Conservation (phyloP, 106 monocot genomes). For the Acorus gramineus region DNA sequence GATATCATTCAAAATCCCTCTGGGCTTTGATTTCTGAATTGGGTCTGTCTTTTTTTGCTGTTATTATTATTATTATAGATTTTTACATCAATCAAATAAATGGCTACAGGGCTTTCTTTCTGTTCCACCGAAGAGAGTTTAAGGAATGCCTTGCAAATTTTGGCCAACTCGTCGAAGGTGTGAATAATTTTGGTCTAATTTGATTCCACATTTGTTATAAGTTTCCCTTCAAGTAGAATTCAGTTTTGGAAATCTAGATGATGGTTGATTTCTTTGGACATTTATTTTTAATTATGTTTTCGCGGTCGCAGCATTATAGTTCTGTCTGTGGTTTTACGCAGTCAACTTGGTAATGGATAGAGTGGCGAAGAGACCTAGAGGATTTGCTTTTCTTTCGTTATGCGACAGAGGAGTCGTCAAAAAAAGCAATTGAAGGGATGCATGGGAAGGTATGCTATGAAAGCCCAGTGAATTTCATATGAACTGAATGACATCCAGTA, state of each 20-base stretch:
- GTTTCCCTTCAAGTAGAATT: too few species aligned
- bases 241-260: neutral
- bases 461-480: too few species aligned
- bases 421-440: conserved; percentile 85
- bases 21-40: neutral
- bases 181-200: neutral
- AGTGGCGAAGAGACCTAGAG: conserved; percentile 76
- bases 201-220: too few species aligned
- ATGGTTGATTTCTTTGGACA: neutral
- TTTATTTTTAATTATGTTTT: too few species aligned
- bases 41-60: neutral
- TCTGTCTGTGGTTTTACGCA: conserved; percentile 17
- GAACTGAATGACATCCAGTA: too few species aligned
- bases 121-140: conserved; percentile 66
- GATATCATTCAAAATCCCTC: neutral
- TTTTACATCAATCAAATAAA: too few species aligned
- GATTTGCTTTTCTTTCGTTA: conserved; percentile 91
- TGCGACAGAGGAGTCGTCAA: conserved; percentile 58
- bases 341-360: conserved; percentile 91
- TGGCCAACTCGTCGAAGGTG: conserved; percentile 85
- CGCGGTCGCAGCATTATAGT: too few species aligned
- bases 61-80: neutral
- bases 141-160: conserved; percentile 67
- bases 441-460: conserved; percentile 68
- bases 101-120: conserved; percentile 69